Percentiles rank a stretch among this genome's conserved stretches.
Conservation (phyloP, 116 monocot species). For the Cymodocea nodosa region DNA sequence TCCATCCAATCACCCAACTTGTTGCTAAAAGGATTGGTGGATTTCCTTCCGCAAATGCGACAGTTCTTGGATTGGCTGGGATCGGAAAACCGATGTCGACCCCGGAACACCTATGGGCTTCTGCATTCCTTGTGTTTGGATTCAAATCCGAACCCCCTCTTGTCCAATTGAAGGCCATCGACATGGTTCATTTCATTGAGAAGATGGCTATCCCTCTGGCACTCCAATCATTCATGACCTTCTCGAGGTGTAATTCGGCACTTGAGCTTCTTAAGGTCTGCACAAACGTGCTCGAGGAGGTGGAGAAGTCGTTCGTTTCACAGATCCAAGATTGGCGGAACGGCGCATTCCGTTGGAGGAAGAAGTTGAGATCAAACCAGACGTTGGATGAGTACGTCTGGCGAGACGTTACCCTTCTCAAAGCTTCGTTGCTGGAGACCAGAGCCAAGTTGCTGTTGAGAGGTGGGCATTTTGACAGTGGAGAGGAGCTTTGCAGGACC, state of each 20-base stretch:
- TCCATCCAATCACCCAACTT: slow-evolving; percentile 56
- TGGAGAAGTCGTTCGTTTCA: slow-evolving; percentile 72
- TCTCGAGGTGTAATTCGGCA: slow-evolving; percentile 71
- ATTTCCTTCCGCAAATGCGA: slow-evolving; percentile 27
- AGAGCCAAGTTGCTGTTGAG: slow-evolving; percentile 67
- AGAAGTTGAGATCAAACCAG: slow-evolving; percentile 16
- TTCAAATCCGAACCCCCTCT: slow-evolving; percentile 76
- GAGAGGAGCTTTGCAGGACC: slow-evolving; percentile 82
- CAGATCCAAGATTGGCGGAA: slow-evolving; percentile 53
- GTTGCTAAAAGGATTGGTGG: slow-evolving; percentile 47
- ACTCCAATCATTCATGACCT: slow-evolving; percentile 50
- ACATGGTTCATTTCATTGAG: slow-evolving; percentile 72
- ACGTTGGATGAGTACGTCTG: slow-evolving; percentile 64
- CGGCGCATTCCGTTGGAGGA: slow-evolving; percentile 49
- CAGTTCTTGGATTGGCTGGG: slow-evolving; percentile 40
- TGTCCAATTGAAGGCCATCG: slow-evolving; percentile 49
- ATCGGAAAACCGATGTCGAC: slow-evolving; percentile 13
- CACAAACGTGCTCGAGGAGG: slow-evolving; percentile 79
- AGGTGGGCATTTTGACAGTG: slow-evolving; percentile 77
- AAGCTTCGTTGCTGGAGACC: slow-evolving; percentile 71
- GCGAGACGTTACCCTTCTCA: slow-evolving; percentile 81
- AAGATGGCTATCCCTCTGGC: slow-evolving; percentile 71
- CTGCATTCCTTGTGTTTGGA: slow-evolving; percentile 75
- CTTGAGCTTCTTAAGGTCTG: slow-evolving; percentile 81
- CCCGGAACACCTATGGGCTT: slow-evolving; percentile 72